phyloP scores from a whole-genome alignment of 768 basidiomycete species.

The Mycena metata region DNA sequence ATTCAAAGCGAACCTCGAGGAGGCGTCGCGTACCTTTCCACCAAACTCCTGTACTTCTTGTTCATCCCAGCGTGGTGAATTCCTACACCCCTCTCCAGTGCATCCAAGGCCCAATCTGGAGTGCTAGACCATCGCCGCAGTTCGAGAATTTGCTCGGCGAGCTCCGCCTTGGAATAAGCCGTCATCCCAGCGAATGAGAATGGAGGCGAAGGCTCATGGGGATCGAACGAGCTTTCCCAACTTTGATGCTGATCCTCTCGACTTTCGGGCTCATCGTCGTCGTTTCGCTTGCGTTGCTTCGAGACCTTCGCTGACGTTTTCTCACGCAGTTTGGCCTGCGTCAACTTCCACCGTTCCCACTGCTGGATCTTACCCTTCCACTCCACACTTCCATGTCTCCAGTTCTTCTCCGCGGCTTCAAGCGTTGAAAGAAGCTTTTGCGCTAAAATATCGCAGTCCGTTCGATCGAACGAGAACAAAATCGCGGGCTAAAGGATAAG shows the following conservation, averaged over 20 bases:
- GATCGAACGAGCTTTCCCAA: constrained; percentile 72
- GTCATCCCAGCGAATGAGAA: constrained; percentile 70
- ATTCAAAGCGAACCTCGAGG: not conserved
- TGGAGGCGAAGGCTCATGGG: constrained; percentile 65
- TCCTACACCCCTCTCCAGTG: constrained; percentile 71
- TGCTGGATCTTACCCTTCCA: constrained; percentile 66
- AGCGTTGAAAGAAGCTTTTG: constrained; percentile 52
- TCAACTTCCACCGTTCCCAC: constrained; percentile 62
- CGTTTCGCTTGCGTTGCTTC: constrained; percentile 57
- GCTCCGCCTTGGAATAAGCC: constrained; percentile 60
- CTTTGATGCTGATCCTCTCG: constrained; percentile 36
- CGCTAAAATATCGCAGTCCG: constrained; percentile 69
- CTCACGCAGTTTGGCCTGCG: constrained; percentile 52
- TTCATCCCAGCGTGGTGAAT: constrained; percentile 82
- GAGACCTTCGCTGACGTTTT: constrained; percentile 57
- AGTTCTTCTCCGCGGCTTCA: constrained; percentile 59
- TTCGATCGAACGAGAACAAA: constrained; percentile 76
- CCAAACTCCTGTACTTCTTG: constrained; percentile 66
- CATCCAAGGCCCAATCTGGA: constrained; percentile 60
- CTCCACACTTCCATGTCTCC: constrained; percentile 59
- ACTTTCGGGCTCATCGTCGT: constrained; percentile 38
- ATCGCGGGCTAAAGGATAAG: constrained; percentile 66
- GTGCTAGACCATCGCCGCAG: constrained; percentile 52
- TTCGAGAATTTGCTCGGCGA: constrained; percentile 61
- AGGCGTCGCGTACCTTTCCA: constrained; percentile 62